Evolutionary conservation across 2,329 filamentous ascomycete genomes (phyloP).

Genomic region (Fusarium nygamai): DNA sequence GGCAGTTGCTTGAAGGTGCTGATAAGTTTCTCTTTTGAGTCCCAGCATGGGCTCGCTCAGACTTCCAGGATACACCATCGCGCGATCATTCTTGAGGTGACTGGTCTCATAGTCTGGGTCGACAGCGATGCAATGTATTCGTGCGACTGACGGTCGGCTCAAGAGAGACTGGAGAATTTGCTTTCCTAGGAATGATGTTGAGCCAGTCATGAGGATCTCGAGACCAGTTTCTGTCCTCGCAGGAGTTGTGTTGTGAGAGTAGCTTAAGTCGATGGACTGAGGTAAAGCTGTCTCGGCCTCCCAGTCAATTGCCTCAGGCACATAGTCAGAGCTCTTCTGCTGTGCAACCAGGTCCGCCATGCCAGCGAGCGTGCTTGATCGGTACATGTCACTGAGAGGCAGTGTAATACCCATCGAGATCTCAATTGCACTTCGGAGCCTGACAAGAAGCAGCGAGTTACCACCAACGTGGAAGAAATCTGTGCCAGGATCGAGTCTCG

Average conservation of each 20-base stretch:
- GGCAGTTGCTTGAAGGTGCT: not conserved
- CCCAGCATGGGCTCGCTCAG: not conserved
- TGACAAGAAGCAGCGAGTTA: not conserved
- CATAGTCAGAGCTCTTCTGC: not conserved
- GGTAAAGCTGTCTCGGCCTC: not conserved
- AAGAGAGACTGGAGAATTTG: not conserved
- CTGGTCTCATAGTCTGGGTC: not conserved
- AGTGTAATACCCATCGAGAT: not conserved
- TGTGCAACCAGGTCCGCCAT: not conserved
- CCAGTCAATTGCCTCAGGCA: not conserved
- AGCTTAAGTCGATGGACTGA: not conserved
- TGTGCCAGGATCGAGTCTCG: not conserved
- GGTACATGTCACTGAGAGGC: not conserved
- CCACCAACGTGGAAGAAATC: slow-evolving; percentile 1
- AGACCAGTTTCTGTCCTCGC: not conserved
- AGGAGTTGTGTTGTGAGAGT: accelerated
- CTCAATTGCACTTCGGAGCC: not conserved
- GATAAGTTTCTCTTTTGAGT: not conserved
- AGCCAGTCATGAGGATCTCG: not conserved
- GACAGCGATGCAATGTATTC: not conserved
- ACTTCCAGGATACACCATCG: not conserved
- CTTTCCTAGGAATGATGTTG: not conserved
- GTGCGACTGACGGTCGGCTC: not conserved
- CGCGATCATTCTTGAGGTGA: not conserved
- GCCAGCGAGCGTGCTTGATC: not conserved